Percentiles rank a stretch among this genome's conserved stretches.
These are phyloP conservation scores for Begonia masoniana DNA, from an alignment of 306 rosid species.

Conservation along the genomic window DNA sequence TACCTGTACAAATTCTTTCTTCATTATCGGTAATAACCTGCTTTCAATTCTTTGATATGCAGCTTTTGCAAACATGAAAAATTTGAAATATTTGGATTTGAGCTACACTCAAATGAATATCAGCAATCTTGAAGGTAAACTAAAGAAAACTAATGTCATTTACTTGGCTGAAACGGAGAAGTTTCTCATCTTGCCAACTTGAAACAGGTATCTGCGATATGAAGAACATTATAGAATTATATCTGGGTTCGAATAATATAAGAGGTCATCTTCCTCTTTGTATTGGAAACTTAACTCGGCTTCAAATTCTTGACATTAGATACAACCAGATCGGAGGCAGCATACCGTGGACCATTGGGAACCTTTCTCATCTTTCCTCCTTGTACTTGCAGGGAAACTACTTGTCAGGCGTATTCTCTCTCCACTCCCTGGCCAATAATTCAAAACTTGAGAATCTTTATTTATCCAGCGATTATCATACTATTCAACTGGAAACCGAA, in stretches of 20 bases:
- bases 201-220: conserved; percentile 5
- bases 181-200: no score
- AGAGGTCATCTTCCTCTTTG: conserved; percentile 8
- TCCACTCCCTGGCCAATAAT: conserved; percentile 15
- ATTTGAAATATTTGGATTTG: neutral
- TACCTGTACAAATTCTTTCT: no score
- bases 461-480: neutral
- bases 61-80: neutral
- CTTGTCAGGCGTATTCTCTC: conserved; percentile 12
- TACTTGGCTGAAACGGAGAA: no score
- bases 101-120: neutral
- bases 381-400: conserved; percentile 2
- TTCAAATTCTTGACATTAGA: neutral
- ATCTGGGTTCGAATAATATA: neutral
- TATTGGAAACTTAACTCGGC: neutral
- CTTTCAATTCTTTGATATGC: neutral
- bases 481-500: conserved; percentile 13
- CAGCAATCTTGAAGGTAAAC: neutral
- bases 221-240: conserved; percentile 7
- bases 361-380: neutral
- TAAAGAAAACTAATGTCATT: neutral
- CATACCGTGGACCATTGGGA: neutral
- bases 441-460: conserved; percentile 9
- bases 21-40: no score
- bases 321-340: neutral